phyloP scores from a whole-genome alignment of 2,329 filamentous ascomycete species.

The Tolypocladium nubicola region DNA sequence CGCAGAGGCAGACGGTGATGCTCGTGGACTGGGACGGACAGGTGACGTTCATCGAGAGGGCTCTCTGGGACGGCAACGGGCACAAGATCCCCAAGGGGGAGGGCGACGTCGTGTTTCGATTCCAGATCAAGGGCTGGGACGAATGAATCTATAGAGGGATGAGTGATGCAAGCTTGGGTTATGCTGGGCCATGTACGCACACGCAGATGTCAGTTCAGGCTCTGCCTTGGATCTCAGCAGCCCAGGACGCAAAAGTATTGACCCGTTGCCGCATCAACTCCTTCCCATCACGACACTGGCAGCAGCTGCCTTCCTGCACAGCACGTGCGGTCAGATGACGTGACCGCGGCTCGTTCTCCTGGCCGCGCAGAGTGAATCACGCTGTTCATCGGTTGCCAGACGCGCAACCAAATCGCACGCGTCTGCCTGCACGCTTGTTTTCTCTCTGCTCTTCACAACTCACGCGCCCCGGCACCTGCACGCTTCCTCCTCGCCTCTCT shows the following conservation, averaged over 20 bases:
- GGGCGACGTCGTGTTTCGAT: constrained; percentile 45
- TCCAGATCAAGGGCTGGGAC: constrained; percentile 45
- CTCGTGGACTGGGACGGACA: constrained; percentile 54
- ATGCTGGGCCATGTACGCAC: not conserved
- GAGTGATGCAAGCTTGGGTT: not conserved
- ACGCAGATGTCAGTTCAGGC: not conserved
- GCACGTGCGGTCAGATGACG: not conserved
- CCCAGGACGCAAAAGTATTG: not conserved
- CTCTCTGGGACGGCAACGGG: constrained; percentile 49
- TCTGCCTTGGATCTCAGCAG: not conserved
- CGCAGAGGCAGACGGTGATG: constrained; percentile 53
- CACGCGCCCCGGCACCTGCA: not conserved
- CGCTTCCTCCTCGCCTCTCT: not conserved
- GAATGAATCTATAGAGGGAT: constrained; percentile 1
- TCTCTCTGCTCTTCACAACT: not conserved
- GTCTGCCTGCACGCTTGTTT: not conserved
- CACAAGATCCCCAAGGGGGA: constrained; percentile 40
- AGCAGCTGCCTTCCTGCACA: not conserved
- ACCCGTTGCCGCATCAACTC: not conserved
- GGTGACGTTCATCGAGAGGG: constrained; percentile 47
- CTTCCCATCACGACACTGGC: not conserved
- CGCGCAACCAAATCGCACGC: not conserved
- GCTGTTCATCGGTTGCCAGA: not conserved
- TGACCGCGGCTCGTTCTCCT: not conserved
- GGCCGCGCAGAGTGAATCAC: not conserved